Evolutionary conservation across 148 eudicot species (phyloP).

Genomic region (Camellia japonica): DNA sequence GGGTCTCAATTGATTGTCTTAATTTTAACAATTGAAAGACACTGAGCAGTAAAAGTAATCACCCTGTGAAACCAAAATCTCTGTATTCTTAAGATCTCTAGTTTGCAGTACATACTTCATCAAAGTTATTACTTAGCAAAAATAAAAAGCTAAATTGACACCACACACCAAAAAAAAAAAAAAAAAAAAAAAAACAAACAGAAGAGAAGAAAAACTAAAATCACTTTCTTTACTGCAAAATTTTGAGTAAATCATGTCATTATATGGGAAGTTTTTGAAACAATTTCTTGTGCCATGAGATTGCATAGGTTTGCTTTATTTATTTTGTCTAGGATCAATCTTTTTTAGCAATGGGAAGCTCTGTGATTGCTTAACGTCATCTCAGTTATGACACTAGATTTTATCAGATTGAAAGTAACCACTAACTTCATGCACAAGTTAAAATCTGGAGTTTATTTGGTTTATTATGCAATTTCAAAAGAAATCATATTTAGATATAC

Average conservation of each 20-base stretch:
- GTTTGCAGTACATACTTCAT: background rate
- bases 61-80: background rate
- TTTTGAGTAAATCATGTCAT: background rate
- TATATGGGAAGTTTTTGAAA: background rate
- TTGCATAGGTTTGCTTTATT: background rate
- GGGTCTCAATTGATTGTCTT: background rate
- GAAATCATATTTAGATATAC: background rate
- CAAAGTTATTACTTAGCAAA: background rate
- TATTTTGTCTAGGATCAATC: background rate
- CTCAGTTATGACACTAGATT: background rate
- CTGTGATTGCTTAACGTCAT: background rate
- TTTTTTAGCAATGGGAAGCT: background rate
- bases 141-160: too few species aligned
- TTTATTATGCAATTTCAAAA: background rate
- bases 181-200: background rate
- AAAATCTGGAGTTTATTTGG: background rate
- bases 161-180: too few species aligned
- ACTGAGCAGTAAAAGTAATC: conserved; percentile 2
- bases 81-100: background rate
- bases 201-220: background rate
- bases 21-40: background rate
- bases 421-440: background rate
- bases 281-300: background rate
- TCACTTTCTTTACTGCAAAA: background rate
- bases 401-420: background rate